phyloP scores from a whole-genome alignment of 176 grass and related monocot genomes.

The Aegilops sharonensis region DNA sequence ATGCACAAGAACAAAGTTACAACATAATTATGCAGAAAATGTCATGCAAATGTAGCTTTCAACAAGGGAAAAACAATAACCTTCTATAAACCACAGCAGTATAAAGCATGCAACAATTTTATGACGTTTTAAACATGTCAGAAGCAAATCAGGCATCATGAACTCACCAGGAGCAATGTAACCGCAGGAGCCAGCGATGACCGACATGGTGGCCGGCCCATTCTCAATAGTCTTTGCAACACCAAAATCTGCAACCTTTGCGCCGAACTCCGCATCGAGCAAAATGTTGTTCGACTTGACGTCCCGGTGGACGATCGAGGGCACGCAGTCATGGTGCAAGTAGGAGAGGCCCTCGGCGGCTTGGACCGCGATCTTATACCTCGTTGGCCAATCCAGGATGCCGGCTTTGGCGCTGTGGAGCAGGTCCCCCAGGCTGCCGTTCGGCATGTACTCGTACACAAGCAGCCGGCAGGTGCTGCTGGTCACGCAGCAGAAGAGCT shows the following conservation, averaged over 20 bases:
- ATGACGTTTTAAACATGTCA: not conserved
- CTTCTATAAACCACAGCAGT: not conserved
- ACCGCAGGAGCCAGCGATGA: slow-evolving; percentile 71
- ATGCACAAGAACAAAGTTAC: not conserved
- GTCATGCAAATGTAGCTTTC: not conserved
- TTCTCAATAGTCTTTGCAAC: slow-evolving; percentile 60
- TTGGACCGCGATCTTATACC: slow-evolving; percentile 61
- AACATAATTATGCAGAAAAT: not conserved
- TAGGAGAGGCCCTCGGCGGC: slow-evolving; percentile 82
- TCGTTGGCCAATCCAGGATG: slow-evolving; percentile 53
- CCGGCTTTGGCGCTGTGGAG: slow-evolving; percentile 52
- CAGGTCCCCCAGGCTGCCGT: slow-evolving; percentile 86
- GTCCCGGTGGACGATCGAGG: slow-evolving; percentile 75
- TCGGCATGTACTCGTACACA: slow-evolving; percentile 93
- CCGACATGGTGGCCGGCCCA: slow-evolving; percentile 56
- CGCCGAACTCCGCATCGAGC: slow-evolving; percentile 60
- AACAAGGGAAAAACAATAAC: not conserved
- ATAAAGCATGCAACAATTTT: not conserved
- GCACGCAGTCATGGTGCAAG: slow-evolving; percentile 81
- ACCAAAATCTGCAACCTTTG: slow-evolving; percentile 82
- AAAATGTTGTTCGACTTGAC: slow-evolving; percentile 97
- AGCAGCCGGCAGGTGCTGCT: slow-evolving; percentile 44
- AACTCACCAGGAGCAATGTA: slow-evolving; percentile 92
- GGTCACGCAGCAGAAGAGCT: slow-evolving; percentile 64
- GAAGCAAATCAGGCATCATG: not conserved